Percentiles rank a stretch among this genome's conserved stretches.
Evolutionary conservation across 2,329 filamentous ascomycete genomes (phyloP).

Genomic region (Fusarium goolgardi): DNA sequence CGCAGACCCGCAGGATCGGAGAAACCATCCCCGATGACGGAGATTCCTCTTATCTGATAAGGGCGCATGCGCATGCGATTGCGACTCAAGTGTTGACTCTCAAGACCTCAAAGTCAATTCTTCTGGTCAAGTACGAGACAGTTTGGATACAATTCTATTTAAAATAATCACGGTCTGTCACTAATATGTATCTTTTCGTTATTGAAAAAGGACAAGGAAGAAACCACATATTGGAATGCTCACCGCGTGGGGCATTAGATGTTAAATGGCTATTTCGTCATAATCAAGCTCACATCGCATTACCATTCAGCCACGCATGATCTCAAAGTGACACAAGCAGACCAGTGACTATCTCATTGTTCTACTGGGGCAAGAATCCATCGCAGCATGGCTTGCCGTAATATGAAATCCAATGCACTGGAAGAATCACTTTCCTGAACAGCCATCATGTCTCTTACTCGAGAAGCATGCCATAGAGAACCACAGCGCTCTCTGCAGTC

Average conservation of each 20-base stretch:
- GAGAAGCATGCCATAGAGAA: not conserved
- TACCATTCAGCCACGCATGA: not conserved
- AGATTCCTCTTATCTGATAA: slow-evolving; percentile 43
- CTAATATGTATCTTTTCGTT: not conserved
- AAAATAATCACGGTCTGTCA: not conserved
- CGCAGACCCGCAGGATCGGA: slow-evolving; percentile 34
- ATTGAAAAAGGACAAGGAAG: not conserved
- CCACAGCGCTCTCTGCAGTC: not conserved
- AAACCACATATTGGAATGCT: not conserved
- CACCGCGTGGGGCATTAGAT: slow-evolving; percentile 14
- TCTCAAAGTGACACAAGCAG: not conserved
- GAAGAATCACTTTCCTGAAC: not conserved
- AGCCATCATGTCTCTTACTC: not conserved
- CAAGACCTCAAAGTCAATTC: not conserved
- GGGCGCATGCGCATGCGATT: slow-evolving; percentile 20
- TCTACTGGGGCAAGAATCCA: not conserved
- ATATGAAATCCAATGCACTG: not conserved
- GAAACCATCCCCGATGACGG: slow-evolving; percentile 44
- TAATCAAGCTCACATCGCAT: slow-evolving; percentile 19
- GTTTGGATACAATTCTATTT: not conserved
- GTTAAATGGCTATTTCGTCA: slow-evolving; percentile 41
- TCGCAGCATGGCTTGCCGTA: not conserved
- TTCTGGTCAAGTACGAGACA: not conserved
- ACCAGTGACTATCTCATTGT: not conserved
- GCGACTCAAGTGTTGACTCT: slow-evolving; percentile 10